Percentiles rank a stretch among this genome's conserved stretches.
Evolutionary conservation across 169 alveolate species (phyloP).

Genomic region (Toxoplasma gondii): DNA sequence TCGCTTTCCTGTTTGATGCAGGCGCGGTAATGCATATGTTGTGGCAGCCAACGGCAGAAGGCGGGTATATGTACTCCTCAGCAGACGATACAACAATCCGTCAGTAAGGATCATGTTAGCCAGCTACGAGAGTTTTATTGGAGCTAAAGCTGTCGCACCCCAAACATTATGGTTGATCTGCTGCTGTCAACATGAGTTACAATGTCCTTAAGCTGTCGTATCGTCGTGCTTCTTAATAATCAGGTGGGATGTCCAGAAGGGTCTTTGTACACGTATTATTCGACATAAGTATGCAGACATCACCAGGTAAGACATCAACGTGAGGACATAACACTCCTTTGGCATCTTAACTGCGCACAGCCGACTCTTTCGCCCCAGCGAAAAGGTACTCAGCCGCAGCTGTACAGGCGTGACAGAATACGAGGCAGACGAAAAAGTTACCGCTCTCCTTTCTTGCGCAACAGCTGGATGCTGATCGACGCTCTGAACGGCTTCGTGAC

Average conservation of each 20-base stretch:
- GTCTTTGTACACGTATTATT: background rate
- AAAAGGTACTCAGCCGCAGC: background rate
- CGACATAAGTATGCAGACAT: slow-evolving; percentile 29
- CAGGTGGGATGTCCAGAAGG: slow-evolving; percentile 23
- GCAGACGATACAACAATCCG: slow-evolving; percentile 16
- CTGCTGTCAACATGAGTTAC: too few relatives aligned
- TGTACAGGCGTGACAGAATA: background rate
- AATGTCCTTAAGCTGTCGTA: too few relatives aligned
- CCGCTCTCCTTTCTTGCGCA: background rate
- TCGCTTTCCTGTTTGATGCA: background rate
- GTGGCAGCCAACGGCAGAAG: background rate
- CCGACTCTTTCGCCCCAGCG: background rate
- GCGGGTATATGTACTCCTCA: background rate
- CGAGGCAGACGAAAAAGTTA: background rate
- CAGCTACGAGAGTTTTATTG: too few relatives aligned
- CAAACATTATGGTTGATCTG: too few relatives aligned
- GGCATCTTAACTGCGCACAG: too few relatives aligned
- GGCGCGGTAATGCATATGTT: slow-evolving; percentile 8
- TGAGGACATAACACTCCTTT: background rate
- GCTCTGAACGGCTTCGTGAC: slow-evolving; percentile 2
- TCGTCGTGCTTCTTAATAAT: too few relatives aligned
- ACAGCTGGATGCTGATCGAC: slow-evolving; percentile 36
- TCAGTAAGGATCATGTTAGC: background rate
- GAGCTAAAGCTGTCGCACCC: too few relatives aligned
- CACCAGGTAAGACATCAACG: background rate